Evolutionary conservation across 345 rosid genomes (phyloP).

Genomic region (Acer negundo): DNA sequence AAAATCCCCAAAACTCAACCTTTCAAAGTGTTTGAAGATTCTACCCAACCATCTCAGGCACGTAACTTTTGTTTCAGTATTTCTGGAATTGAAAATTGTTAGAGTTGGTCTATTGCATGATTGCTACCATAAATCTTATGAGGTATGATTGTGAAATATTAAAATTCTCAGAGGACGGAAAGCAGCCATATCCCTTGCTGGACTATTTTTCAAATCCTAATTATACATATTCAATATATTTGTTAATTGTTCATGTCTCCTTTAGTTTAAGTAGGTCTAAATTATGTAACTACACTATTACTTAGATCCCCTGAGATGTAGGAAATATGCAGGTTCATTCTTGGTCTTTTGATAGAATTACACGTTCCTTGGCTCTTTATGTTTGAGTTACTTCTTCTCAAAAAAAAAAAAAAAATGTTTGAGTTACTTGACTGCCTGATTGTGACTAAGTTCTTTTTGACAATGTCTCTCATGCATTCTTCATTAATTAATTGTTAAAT

Average conservation of each 20-base stretch:
- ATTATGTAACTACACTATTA: not conserved
- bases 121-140: not conserved
- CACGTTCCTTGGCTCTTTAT: not conserved
- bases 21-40: constrained; percentile 63
- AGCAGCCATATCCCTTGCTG: not conserved
- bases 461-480: not conserved
- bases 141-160: not conserved
- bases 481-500: not conserved
- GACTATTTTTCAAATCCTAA: not conserved
- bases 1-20: constrained; percentile 73
- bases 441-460: not conserved
- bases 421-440: too few relatives aligned
- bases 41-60: constrained; percentile 84
- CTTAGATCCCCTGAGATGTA: not conserved
- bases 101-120: not conserved
- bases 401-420: too few relatives aligned
- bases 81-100: constrained; percentile 13
- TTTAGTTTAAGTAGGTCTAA: not conserved
- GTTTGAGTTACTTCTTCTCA: too few relatives aligned
- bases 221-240: not conserved
- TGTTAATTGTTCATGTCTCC: not conserved
- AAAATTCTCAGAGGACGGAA: not conserved
- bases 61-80: constrained; percentile 21
- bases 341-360: not conserved
- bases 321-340: not conserved